These are phyloP conservation scores for Wickerhamomyces bovis DNA, from an alignment of 805 yeast genomes.

Conservation along the genomic window DNA sequence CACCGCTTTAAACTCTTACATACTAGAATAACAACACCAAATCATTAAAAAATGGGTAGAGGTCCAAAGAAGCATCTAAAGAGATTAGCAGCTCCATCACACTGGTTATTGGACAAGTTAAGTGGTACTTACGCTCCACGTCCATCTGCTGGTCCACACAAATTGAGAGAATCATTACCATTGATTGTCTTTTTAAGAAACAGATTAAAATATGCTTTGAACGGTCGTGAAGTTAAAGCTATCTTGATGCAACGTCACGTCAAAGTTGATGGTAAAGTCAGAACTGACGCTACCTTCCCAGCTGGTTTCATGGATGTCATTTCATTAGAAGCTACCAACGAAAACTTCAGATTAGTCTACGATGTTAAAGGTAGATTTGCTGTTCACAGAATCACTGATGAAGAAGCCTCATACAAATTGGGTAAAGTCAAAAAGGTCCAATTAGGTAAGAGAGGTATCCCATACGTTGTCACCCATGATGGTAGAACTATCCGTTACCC, in stretches of 20 bases:
- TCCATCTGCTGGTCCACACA: slow-evolving; percentile 99
- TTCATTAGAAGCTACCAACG: slow-evolving; percentile 94
- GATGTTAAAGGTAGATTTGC: slow-evolving; percentile 98
- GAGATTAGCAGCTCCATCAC: slow-evolving; percentile 99
- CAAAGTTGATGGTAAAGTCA: slow-evolving; percentile 97
- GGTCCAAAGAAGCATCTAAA: slow-evolving; percentile 88
- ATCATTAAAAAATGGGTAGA: slow-evolving; percentile 16
- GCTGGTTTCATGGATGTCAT: slow-evolving; percentile 99
- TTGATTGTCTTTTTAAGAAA: slow-evolving; percentile 94
- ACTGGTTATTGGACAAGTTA: slow-evolving; percentile 99
- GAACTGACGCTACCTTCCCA: slow-evolving; percentile 98
- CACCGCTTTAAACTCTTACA: background rate
- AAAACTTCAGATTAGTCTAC: slow-evolving; percentile 97
- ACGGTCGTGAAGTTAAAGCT: slow-evolving; percentile 98
- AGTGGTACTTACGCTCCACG: slow-evolving; percentile 99
- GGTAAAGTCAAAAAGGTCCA: slow-evolving; percentile 97
- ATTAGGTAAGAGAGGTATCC: slow-evolving; percentile 96
- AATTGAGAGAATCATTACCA: slow-evolving; percentile 96
- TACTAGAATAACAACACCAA: slow-evolving; percentile 1
- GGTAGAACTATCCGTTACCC: slow-evolving; percentile 99
- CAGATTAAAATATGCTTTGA: slow-evolving; percentile 97
- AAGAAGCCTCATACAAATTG: slow-evolving; percentile 96
- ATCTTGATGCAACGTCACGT: slow-evolving; percentile 97
- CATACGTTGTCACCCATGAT: slow-evolving; percentile 98
- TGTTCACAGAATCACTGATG: slow-evolving; percentile 98